phyloP scores from a whole-genome alignment of 2,329 filamentous ascomycete genomes.

The Sporothrix curviconia region DNA sequence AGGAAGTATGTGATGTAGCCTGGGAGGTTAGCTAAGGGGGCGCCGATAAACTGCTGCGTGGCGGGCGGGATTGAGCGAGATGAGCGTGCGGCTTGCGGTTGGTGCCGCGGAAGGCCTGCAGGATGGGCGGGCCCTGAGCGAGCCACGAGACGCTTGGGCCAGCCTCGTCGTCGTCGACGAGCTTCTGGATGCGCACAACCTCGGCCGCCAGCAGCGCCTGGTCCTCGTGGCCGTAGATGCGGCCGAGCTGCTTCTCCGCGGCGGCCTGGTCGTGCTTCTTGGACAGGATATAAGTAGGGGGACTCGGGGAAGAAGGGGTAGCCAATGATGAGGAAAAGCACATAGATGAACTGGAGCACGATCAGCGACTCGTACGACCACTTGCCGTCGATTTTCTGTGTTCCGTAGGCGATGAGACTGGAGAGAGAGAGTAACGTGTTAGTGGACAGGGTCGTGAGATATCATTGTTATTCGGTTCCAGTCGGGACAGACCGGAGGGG shows the following conservation, averaged over 20 bases:
- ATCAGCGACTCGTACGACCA: slow-evolving; percentile 3
- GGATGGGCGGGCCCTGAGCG: background rate
- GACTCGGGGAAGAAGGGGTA: slow-evolving; percentile 9
- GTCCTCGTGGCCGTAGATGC: background rate
- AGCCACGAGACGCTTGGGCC: background rate
- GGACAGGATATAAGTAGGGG: background rate
- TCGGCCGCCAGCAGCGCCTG: background rate
- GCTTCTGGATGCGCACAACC: background rate
- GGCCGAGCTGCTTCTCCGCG: background rate
- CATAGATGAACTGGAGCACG: background rate
- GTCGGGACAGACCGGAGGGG: background rate
- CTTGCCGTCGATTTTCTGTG: background rate
- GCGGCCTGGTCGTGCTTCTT: background rate
- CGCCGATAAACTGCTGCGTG: slow-evolving; percentile 1
- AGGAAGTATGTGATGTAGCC: slow-evolving; percentile 6
- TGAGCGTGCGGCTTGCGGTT: background rate
- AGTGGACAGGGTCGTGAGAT: no score
- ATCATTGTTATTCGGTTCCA: background rate
- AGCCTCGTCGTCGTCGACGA: background rate
- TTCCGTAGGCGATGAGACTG: background rate
- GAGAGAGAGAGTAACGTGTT: no score
- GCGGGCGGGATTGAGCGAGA: background rate
- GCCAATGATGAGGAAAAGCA: background rate
- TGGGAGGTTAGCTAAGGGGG: background rate
- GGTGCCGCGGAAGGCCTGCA: slow-evolving; percentile 3